phyloP scores from a whole-genome alignment of 2,329 filamentous ascomycete genomes.

The Fonsecaea pugnacius region DNA sequence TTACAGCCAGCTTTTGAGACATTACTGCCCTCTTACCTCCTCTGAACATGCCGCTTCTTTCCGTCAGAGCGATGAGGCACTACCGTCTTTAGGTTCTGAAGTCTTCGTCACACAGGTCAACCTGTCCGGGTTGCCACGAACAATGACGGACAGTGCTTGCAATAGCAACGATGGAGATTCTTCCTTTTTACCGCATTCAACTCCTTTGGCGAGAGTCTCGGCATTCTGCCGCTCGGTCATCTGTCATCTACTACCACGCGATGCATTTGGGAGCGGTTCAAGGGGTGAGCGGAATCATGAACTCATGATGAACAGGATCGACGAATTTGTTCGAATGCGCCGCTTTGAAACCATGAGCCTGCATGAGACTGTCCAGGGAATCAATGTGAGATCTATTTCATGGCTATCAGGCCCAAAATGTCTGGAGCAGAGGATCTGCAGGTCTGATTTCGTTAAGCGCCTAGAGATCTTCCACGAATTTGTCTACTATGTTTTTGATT shows the following conservation, averaged over 20 bases:
- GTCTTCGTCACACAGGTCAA: constrained; percentile 21
- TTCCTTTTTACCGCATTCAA: constrained; percentile 54
- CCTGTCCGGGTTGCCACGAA: neutral
- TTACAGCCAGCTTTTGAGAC: constrained; percentile 74
- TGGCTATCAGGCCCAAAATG: constrained; percentile 70
- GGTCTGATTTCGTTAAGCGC: constrained; percentile 75
- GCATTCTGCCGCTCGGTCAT: constrained; percentile 83
- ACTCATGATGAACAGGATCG: constrained; percentile 68
- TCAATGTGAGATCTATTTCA: constrained; percentile 71
- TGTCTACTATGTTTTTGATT: constrained; percentile 91
- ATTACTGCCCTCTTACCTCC: constrained; percentile 71
- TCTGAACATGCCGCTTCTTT: neutral
- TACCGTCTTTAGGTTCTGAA: constrained; percentile 4
- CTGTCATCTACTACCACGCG: constrained; percentile 70
- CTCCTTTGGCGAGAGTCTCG: constrained; percentile 70
- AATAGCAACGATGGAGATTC: constrained; percentile 15
- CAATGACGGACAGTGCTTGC: too few relatives aligned
- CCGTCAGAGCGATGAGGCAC: constrained; percentile 43
- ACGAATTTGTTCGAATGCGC: constrained; percentile 75
- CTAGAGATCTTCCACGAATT: constrained; percentile 80
- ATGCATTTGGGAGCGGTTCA: constrained; percentile 71
- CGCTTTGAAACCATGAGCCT: constrained; percentile 81
- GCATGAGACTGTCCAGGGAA: constrained; percentile 73
- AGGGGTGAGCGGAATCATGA: constrained; percentile 63
- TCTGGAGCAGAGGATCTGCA: constrained; percentile 62